Evolutionary conservation across 1,284 basidiomycete genomes (phyloP), one percentile per base, ranked within the genome.

Genomic region (Ceratobasidium sp.): DNA sequence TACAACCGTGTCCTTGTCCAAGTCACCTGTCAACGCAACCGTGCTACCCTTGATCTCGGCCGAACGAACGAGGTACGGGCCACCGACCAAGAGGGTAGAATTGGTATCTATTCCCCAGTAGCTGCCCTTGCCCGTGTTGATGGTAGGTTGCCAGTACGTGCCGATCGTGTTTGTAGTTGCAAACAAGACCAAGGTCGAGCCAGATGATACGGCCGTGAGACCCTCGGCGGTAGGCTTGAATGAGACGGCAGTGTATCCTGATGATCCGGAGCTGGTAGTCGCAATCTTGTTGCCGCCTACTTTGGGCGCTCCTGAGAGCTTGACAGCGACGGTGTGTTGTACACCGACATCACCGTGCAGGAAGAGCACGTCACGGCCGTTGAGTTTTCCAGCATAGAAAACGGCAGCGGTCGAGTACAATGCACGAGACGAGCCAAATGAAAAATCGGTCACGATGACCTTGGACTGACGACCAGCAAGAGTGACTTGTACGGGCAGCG

Each of bases 381-480:
- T 88, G 65, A 92, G 90, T 8, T 76, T 79, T 15, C 88, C 87
- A 0, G 90, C 87, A 73, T 85, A 92, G 74, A 86, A 77, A 38
- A 92, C 79, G 60, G 85, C 81, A 0, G 90, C 88, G 13, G 90
- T 74, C 6, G 69, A 73, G 49, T 74, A 73, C 32, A 73, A 55
- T 6, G 71, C 65, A 15, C 62, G 71, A 25, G 68, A 72, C 6
- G 56, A 91, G 72, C 64, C 82, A 57, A 62, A 76, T 71, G 22
- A 42, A 83, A 80, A 90, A 52, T 75, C 72, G 13, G 72, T 68
- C 20, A 71, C 70, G 27, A 76, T 65, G 35, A 75, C 42, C 60
- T 73, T 74, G 34, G 73, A 73, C 25, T 72, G 62, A 29, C 74
- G 70, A 12, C 73, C 73, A 1, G 65, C 56, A 34, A 75, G 69